Percentiles rank a stretch among this genome's conserved stretches.
These are phyloP conservation scores for Boletus sp. DNA, from an alignment of 1,284 basidiomycete genomes.

Conservation along the genomic window DNA sequence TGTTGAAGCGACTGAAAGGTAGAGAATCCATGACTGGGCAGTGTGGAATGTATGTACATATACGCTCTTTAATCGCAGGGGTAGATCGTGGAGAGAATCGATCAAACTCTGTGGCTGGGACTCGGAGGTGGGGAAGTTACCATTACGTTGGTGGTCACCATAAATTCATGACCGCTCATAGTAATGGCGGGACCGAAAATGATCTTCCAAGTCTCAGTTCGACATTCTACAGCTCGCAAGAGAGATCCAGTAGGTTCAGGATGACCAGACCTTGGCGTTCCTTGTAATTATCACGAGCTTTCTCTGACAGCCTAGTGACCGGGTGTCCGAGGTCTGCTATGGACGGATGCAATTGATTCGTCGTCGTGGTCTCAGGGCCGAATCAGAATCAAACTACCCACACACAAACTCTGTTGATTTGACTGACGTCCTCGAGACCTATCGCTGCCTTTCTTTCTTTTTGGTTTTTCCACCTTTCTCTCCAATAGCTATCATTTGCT, in stretches of 20 bases:
- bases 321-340: slow-evolving; percentile 32
- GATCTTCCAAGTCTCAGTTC: not conserved
- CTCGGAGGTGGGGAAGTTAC: not conserved
- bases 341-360: slow-evolving; percentile 18
- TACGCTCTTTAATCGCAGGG: not conserved
- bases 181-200: not conserved
- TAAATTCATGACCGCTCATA: not conserved
- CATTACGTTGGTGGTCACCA: not conserved
- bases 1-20: not conserved
- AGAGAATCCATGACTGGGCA: not conserved
- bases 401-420: slow-evolving; percentile 19
- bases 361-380: slow-evolving; percentile 8
- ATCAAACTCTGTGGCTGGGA: not conserved
- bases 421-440: slow-evolving; percentile 9
- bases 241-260: not conserved
- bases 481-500: slow-evolving; percentile 17
- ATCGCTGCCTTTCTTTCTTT: slow-evolving; percentile 11
- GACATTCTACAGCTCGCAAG: not conserved
- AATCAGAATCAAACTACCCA: slow-evolving; percentile 20
- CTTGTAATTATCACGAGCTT: not conserved
- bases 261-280: not conserved
- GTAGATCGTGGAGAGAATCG: not conserved
- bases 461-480: slow-evolving; percentile 2
- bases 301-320: not conserved
- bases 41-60: not conserved